Evolutionary conservation across 345 rosid species (phyloP).

Genomic region (Viola odorata): DNA sequence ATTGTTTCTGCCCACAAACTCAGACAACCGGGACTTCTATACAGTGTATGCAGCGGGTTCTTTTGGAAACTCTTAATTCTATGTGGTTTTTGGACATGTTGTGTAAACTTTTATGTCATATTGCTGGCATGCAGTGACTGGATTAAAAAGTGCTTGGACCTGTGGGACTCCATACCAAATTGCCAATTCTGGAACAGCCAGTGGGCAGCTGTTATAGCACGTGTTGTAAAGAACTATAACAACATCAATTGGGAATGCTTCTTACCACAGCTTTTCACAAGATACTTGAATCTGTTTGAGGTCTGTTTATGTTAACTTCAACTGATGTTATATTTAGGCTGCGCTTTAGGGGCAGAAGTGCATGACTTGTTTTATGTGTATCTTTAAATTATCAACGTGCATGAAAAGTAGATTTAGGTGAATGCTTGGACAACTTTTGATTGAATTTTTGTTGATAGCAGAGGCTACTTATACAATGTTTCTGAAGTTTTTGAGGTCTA

Average conservation of each 20-base stretch:
- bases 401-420: too few relatives aligned
- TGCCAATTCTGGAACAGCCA: slow-evolving; percentile 99
- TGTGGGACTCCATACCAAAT: slow-evolving; percentile 93
- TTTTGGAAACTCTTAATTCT: slow-evolving; percentile 9
- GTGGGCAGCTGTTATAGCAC: slow-evolving; percentile 85
- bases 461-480: too few relatives aligned
- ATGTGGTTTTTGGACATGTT: slow-evolving; percentile 9
- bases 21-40: slow-evolving; percentile 77
- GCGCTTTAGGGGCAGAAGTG: background rate
- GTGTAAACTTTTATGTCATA: slow-evolving; percentile 12
- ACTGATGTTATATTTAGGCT: background rate
- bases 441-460: too few relatives aligned
- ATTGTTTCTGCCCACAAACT: slow-evolving; percentile 88
- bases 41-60: slow-evolving; percentile 54
- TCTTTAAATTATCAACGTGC: too few relatives aligned
- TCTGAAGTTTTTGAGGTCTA: too few relatives aligned
- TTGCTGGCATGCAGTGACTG: slow-evolving; percentile 56
- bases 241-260: slow-evolving; percentile 75
- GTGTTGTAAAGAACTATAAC: slow-evolving; percentile 72
- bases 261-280: slow-evolving; percentile 67
- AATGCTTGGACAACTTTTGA: too few relatives aligned
- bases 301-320: slow-evolving; percentile 37
- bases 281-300: slow-evolving; percentile 95
- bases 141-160: slow-evolving; percentile 56
- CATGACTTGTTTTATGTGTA: too few relatives aligned